These are phyloP conservation scores for Mrakia frigida DNA, from an alignment of 768 basidiomycete genomes.

Conservation along the genomic window DNA sequence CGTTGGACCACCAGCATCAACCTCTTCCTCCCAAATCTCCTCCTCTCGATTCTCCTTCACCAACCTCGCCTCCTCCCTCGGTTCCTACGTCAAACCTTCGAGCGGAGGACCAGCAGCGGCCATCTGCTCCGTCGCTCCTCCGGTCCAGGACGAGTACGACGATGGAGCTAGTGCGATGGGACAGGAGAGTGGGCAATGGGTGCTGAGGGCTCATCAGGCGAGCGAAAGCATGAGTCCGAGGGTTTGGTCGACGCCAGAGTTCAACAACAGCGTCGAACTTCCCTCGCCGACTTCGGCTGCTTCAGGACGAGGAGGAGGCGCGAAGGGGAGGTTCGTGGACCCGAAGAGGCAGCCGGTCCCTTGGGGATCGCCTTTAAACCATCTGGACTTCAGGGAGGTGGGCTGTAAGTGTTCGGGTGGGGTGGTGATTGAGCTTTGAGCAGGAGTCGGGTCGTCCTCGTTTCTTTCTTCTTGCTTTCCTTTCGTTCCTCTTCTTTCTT, in stretches of 20 bases:
- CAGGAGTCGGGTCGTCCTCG: no score
- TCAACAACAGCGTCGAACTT: not conserved
- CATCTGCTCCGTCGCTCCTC: constrained; percentile 22
- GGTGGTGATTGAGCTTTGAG: constrained; percentile 15
- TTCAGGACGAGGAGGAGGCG: not conserved
- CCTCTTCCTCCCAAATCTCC: not conserved
- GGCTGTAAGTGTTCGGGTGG: not conserved
- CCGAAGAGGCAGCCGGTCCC: constrained; percentile 16
- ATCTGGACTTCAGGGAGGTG: not conserved
- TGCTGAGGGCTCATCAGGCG: constrained; percentile 1
- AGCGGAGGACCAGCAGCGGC: constrained; percentile 11
- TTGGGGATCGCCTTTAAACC: not conserved
- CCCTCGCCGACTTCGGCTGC: not conserved
- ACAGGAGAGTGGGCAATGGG: constrained; percentile 19
- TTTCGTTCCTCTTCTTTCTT: not conserved
- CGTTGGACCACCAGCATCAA: not conserved
- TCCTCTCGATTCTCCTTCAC: constrained; percentile 31
- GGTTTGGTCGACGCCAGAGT: constrained; percentile 1
- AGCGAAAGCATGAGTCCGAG: not conserved
- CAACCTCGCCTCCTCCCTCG: constrained; percentile 23
- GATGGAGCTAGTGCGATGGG: not conserved
- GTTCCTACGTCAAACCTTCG: constrained; percentile 27
- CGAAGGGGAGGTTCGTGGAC: constrained; percentile 13
- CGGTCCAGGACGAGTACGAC: constrained; percentile 16
- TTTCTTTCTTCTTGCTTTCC: not conserved